Evolutionary conservation across 768 basidiomycete species (phyloP).

Genomic region (Tylopilus vinaceipallidus): DNA sequence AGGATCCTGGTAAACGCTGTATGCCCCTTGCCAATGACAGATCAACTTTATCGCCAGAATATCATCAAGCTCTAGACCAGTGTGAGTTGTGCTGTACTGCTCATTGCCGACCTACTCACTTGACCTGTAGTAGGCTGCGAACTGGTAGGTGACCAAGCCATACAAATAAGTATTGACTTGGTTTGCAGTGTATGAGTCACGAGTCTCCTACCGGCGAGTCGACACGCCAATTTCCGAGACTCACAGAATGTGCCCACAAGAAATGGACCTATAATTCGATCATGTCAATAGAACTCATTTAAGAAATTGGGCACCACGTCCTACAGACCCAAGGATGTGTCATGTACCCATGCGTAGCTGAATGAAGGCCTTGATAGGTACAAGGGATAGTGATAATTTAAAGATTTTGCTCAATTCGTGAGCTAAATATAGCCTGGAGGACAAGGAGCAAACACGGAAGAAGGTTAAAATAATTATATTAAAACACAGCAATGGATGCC

Average conservation of each 20-base stretch:
- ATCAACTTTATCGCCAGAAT: neutral
- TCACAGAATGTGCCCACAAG: neutral
- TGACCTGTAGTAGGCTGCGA: neutral
- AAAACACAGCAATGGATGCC: too few species aligned
- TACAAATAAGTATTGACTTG: neutral
- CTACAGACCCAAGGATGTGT: neutral
- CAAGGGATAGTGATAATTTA: too few species aligned
- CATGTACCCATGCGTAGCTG: too few species aligned
- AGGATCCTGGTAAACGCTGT: neutral
- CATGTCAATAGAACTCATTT: neutral
- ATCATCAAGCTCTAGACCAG: neutral
- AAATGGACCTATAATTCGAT: neutral
- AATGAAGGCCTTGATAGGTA: too few species aligned
- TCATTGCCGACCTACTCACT: neutral
- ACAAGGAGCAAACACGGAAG: too few species aligned
- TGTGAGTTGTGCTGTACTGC: too few species aligned
- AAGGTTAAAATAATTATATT: too few species aligned
- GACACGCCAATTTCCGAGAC: neutral
- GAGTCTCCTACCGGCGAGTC: neutral
- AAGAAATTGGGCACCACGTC: neutral
- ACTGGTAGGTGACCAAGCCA: neutral
- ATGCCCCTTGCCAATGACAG: neutral
- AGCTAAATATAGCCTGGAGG: too few species aligned
- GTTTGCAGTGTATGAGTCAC: neutral
- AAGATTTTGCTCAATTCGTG: too few species aligned